Evolutionary conservation across 2,329 filamentous ascomycete genomes (phyloP), one percentile per base, ranked within the genome.

Genomic region (Epichloe aotearoae): DNA sequence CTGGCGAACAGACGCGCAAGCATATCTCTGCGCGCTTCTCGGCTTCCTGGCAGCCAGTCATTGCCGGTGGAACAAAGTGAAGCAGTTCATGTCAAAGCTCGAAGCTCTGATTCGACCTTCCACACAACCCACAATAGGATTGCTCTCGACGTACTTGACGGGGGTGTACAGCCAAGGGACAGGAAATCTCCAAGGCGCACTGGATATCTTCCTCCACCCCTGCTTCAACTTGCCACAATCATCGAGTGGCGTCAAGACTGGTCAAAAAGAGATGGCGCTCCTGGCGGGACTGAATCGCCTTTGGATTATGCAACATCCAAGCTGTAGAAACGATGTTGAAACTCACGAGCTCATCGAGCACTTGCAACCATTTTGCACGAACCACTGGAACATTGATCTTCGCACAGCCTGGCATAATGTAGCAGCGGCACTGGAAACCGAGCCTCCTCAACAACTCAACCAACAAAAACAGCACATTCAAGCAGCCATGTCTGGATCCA

Each of bases 381-480:
- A 76, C 50, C 86, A 89, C 62, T 74, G 78, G 38, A 90, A 87
- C 65, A 75, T 79, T 58, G 84, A 90, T 59, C 82, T 96, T 51
- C 77, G 80, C 55, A 84, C 86, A 34, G 87, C 87, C 1, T 91
- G 84, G 70, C 80, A 85, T 60, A 76, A 95, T 11, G 76, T 91
- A 51, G 76, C 82, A 56, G 84, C 88, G 5, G 80, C 83, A 2
- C 75, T 85, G 5, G 69, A 75, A 46, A 80, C 79, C 1, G 73
- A 76, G 61, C 84, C 71, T 63, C 79, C 69, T 58, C 77, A 73
- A 47, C 79, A 84, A 26, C 84, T 93, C 54, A 82, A 87, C 53
- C 79, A 84, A 54, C 83, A 86, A 51, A 96, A 95, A 66, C 78
- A 83, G 40, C 81, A 84, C 60, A 83, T 96, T 50, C 82, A 87